Evolutionary conservation across 2,329 filamentous ascomycete genomes (phyloP).

Genomic region (Sphaceloma murrayae): DNA sequence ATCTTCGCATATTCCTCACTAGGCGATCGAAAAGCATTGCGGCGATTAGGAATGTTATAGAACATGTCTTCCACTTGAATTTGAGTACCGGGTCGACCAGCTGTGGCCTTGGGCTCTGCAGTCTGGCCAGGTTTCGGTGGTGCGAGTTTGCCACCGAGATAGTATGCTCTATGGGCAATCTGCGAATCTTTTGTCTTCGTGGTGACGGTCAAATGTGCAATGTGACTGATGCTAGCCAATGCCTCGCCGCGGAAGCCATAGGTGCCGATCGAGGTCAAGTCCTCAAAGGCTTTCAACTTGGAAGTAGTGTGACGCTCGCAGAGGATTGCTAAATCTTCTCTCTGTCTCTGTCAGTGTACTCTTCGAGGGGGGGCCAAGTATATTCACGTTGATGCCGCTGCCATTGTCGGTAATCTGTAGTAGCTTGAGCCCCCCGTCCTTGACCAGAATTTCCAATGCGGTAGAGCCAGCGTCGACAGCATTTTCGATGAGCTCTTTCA

Average conservation of each 20-base stretch:
- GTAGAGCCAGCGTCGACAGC: slow-evolving; percentile 96
- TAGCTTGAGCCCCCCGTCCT: slow-evolving; percentile 88
- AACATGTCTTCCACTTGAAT: slow-evolving; percentile 95
- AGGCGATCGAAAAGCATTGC: slow-evolving; percentile 78
- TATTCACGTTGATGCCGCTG: slow-evolving; percentile 86
- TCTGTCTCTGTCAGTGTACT: too few relatives aligned
- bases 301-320: slow-evolving; percentile 97
- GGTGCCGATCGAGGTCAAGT: slow-evolving; percentile 78
- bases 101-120: slow-evolving; percentile 75
- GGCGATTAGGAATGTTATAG: slow-evolving; percentile 85
- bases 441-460: slow-evolving; percentile 78
- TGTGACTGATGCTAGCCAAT: slow-evolving; percentile 94
- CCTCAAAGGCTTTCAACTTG: slow-evolving; percentile 88
- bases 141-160: slow-evolving; percentile 69
- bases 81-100: slow-evolving; percentile 81
- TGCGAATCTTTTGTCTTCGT: slow-evolving; percentile 83
- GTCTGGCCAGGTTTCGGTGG: slow-evolving; percentile 81
- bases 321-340: slow-evolving; percentile 81
- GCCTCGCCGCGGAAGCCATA: slow-evolving; percentile 98
- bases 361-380: too few relatives aligned
- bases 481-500: slow-evolving; percentile 96
- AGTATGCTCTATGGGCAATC: slow-evolving; percentile 84
- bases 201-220: slow-evolving; percentile 88
- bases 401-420: slow-evolving; percentile 97
- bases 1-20: slow-evolving; percentile 98